A percentile compares a stretch with the other conserved stretches of the same genome.
Evolutionary conservation across 192 early-diverging fungal species (phyloP).

Genomic region (Dissophora globulifera): DNA sequence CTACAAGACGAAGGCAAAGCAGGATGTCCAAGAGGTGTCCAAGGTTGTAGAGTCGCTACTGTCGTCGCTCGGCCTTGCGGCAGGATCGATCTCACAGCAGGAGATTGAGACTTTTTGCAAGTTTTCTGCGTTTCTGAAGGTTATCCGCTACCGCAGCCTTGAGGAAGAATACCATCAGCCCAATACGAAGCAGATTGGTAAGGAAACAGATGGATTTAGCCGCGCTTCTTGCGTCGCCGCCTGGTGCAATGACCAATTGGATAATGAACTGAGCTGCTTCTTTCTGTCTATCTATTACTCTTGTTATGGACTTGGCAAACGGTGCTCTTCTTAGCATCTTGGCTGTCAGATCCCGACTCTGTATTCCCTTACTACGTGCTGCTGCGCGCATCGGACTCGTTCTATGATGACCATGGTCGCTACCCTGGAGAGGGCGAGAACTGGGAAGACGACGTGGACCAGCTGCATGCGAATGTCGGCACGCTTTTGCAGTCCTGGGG

Average conservation of each 20-base stretch:
- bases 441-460: conserved; percentile 62
- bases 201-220: too few species aligned
- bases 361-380: conserved; percentile 72
- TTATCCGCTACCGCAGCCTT: conserved; percentile 72
- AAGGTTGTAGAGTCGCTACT: conserved; percentile 61
- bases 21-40: conserved; percentile 67
- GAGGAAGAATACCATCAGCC: conserved; percentile 64
- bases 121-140: conserved; percentile 73
- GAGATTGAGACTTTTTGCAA: conserved; percentile 88
- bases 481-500: conserved; percentile 57
- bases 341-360: conserved; percentile 62
- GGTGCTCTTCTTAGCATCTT: conserved; percentile 57
- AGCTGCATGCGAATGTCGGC: conserved; percentile 60
- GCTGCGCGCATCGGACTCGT: conserved; percentile 73
- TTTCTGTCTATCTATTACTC: neutral
- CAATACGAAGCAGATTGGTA: conserved; percentile 63
- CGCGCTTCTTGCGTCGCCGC: too few species aligned
- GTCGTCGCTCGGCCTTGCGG: conserved; percentile 55
- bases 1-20: conserved; percentile 83
- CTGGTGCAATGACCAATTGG: too few species aligned
- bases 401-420: conserved; percentile 63
- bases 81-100: conserved; percentile 67
- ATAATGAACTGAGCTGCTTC: neutral
- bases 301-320: too few species aligned
- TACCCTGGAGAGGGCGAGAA: conserved; percentile 71